Evolutionary conservation across 75 land plant genomes (phyloP).

Genomic region (Chamaecyparis obtusa): DNA sequence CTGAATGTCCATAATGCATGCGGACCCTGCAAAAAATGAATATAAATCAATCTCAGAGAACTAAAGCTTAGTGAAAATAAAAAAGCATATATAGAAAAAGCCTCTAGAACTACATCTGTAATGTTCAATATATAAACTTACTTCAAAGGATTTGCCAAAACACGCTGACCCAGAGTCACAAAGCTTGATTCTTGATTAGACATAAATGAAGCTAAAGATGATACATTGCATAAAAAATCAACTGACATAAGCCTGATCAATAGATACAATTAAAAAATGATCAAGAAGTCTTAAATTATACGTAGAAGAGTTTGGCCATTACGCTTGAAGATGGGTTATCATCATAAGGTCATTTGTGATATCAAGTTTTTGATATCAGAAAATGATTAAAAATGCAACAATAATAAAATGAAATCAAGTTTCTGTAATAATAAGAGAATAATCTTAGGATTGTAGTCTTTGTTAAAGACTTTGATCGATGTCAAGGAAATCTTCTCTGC

Average conservation of each 20-base stretch:
- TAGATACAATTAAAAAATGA: not conserved
- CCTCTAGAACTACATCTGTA: not conserved
- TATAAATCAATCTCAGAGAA: not conserved
- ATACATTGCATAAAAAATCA: conserved; percentile 53
- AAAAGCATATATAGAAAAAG: not conserved
- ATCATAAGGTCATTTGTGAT: not conserved
- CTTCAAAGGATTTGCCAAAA: conserved; percentile 76
- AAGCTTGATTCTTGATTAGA: conserved; percentile 88
- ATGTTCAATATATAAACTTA: conserved; percentile 30
- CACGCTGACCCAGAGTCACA: conserved; percentile 87
- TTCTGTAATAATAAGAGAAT: no score
- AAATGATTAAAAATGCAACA: no score
- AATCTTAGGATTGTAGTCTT: not conserved
- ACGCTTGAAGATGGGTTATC: not conserved
- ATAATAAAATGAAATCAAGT: no score
- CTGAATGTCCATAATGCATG: conserved; percentile 97
- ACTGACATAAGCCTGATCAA: not conserved
- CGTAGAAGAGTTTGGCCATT: conserved; percentile 10
- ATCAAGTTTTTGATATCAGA: no score
- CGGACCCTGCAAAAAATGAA: conserved; percentile 57
- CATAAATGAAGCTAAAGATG: conserved; percentile 88
- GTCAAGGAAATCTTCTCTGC: not conserved
- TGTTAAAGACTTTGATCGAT: not conserved
- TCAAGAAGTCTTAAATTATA: conserved; percentile 10
- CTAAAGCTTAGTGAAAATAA: not conserved